Evolutionary conservation across 2,329 filamentous ascomycete genomes (phyloP).

Genomic region (Colletotrichum destructivum): DNA sequence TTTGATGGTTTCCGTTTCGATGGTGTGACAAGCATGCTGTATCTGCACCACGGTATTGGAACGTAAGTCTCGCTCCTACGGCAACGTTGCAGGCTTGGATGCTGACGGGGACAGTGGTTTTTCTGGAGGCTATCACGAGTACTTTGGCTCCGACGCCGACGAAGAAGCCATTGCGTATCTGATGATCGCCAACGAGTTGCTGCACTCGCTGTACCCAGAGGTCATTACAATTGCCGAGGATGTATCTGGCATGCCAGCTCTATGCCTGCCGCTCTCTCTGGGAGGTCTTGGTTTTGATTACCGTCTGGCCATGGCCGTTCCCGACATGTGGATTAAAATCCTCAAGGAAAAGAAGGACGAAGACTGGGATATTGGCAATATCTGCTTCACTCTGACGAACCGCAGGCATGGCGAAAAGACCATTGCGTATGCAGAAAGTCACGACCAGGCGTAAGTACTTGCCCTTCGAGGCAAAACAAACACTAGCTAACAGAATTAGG

Average conservation of each 20-base stretch:
- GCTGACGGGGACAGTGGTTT: slow-evolving; percentile 78
- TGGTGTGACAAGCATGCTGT: slow-evolving; percentile 98
- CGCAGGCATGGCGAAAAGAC: slow-evolving; percentile 97
- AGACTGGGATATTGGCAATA: slow-evolving; percentile 90
- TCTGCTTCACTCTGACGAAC: slow-evolving; percentile 92
- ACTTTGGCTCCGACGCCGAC: slow-evolving; percentile 91
- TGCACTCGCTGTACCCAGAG: slow-evolving; percentile 90
- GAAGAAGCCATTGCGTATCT: slow-evolving; percentile 95
- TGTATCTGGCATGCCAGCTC: slow-evolving; percentile 98
- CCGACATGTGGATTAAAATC: slow-evolving; percentile 99
- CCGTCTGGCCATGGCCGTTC: slow-evolving; percentile 95
- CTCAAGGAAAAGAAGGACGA: slow-evolving; percentile 93
- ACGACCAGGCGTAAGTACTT: slow-evolving; percentile 90
- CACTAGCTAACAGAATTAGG: slow-evolving; percentile 58
- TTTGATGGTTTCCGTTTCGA: slow-evolving; percentile 99
- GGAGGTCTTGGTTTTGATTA: slow-evolving; percentile 98
- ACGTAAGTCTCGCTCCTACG: slow-evolving; percentile 72
- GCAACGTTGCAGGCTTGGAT: not conserved
- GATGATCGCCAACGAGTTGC: slow-evolving; percentile 96
- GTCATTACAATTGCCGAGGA: slow-evolving; percentile 96
- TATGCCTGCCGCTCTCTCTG: slow-evolving; percentile 87
- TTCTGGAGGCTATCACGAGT: slow-evolving; percentile 97
- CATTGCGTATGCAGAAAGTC: slow-evolving; percentile 96
- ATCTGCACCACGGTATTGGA: slow-evolving; percentile 95
- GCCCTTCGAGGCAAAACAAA: not conserved